A percentile compares a stretch with the other conserved stretches of the same genome.
Conservation (phyloP, 805 yeast genomes). For the Saturnispora dispora region DNA sequence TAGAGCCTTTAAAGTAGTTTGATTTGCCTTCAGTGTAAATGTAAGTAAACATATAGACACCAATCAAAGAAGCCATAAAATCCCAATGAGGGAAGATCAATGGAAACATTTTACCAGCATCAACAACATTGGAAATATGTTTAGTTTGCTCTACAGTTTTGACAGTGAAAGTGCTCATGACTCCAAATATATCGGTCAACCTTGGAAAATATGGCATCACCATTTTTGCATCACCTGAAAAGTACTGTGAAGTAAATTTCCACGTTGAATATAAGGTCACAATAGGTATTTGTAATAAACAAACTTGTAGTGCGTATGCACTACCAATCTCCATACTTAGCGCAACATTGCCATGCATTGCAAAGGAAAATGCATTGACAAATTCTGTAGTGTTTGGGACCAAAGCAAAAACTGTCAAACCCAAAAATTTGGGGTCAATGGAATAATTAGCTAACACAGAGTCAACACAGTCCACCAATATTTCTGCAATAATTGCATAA, state of each 20-base stretch:
- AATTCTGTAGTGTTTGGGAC: constrained; percentile 98
- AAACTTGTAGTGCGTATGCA: constrained; percentile 94
- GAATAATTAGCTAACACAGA: constrained; percentile 69
- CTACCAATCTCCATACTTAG: constrained; percentile 96
- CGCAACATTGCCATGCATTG: constrained; percentile 92
- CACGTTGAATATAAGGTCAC: constrained; percentile 68
- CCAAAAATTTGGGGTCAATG: constrained; percentile 84
- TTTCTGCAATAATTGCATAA: constrained; percentile 91
- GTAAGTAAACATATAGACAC: constrained; percentile 85
- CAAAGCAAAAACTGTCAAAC: constrained; percentile 87
- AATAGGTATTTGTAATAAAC: constrained; percentile 86
- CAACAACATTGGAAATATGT: neutral
- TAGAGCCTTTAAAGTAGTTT: constrained; percentile 91
- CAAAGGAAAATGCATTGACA: constrained; percentile 93
- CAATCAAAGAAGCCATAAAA: constrained; percentile 69
- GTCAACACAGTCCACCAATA: constrained; percentile 87
- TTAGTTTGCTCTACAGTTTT: neutral
- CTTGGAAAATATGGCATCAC: constrained; percentile 8
- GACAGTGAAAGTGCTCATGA: neutral
- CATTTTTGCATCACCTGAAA: neutral
- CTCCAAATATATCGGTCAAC: constrained; percentile 7
- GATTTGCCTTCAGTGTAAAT: constrained; percentile 95
- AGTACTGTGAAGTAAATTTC: constrained; percentile 18
- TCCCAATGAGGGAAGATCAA: constrained; percentile 95
- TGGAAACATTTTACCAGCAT: constrained; percentile 46